Base-by-base conservation (phyloP, 208 protist species). In the Wallacemonas rigidus region DNA sequence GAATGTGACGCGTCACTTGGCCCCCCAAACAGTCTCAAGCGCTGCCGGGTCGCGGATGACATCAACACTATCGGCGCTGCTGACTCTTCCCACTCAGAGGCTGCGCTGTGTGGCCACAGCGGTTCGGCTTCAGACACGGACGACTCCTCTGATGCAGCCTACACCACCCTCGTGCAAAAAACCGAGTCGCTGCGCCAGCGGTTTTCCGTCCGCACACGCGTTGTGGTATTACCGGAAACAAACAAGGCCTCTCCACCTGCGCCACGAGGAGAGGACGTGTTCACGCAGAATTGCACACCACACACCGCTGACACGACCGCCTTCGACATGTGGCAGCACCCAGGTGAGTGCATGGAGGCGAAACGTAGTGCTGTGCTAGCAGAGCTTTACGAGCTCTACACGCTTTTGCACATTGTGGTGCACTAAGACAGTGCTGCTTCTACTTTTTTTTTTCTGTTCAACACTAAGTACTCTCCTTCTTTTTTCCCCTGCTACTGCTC, bases 321-420 rank as follows among this genome's bases (percentile, higher is more conserved):
- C 7, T 3, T 7, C 5, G 60, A 65, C 43, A 65, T 51, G 38
- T 65, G 60, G 60, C 3, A 3, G 6, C 40, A 35, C 43, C 60
- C n/a, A 12, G 60, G 60, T 7, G 60, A 65, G n/a, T 48, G 36
- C 60, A 65, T 65, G 41, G 11, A 53, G 36, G 68, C 14, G 15
- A 51, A 72, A 36, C 43, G 50, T 14, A 41, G 55, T 47, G 73
- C 77, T 39, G 73, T 89, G 7, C 61, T 75, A 2, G 45, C 70
- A 9, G 79, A 87, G 61, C 62, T 94, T 15, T 82, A 83, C 63
- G 84, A 86, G 68, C 69, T 94, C 41, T 83, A 87, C 71, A 87
- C 82, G 39, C 76, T 88, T 38, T 75, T 94, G 40, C 86, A 90
- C 65, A 68, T 90, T 26, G 85, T 90, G 54, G 86, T 90, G 74